These are phyloP conservation scores for Trichaptum fuscoviolaceum DNA, from an alignment of 768 basidiomycete species.

Conservation along the genomic window DNA sequence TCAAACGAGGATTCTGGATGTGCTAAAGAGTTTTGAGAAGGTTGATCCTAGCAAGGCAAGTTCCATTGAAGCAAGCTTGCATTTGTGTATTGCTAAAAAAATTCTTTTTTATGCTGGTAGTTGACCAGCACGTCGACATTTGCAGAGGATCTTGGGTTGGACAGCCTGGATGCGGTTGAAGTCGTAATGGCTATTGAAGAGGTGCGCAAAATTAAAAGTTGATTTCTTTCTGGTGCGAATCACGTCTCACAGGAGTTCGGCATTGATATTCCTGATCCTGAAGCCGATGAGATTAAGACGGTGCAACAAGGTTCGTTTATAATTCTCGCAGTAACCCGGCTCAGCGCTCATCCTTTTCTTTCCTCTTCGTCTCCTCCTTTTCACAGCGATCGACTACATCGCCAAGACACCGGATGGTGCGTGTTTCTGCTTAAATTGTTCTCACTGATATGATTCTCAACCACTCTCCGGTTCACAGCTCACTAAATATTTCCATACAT, in stretches of 20 bases:
- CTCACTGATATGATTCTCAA: background rate
- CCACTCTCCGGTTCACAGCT: conserved; percentile 28
- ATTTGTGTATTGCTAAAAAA: conserved; percentile 9
- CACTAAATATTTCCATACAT: conserved; percentile 38
- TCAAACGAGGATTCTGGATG: conserved; percentile 69
- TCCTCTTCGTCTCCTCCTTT: conserved; percentile 9
- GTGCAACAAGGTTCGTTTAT: conserved; percentile 74
- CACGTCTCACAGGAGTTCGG: conserved; percentile 69
- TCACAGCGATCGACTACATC: conserved; percentile 89
- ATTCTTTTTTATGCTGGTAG: conserved; percentile 32
- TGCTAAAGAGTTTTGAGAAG: conserved; percentile 87
- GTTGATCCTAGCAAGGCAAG: conserved; percentile 69
- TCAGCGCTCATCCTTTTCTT: conserved; percentile 9
- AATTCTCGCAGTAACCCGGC: conserved; percentile 14
- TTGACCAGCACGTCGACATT: conserved; percentile 64
- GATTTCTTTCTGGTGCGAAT: background rate
- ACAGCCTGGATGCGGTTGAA: conserved; percentile 96
- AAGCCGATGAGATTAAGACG: conserved; percentile 91
- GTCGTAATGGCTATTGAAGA: conserved; percentile 99
- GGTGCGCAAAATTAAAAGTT: conserved; percentile 30
- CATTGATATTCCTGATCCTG: conserved; percentile 96
- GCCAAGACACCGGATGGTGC: conserved; percentile 86
- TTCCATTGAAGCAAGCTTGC: conserved; percentile 15
- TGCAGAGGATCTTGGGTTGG: conserved; percentile 79
- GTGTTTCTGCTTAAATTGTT: conserved; percentile 16